Conservation (phyloP, 2,329 filamentous ascomycete genomes). For the Westerdykella ornata region DNA sequence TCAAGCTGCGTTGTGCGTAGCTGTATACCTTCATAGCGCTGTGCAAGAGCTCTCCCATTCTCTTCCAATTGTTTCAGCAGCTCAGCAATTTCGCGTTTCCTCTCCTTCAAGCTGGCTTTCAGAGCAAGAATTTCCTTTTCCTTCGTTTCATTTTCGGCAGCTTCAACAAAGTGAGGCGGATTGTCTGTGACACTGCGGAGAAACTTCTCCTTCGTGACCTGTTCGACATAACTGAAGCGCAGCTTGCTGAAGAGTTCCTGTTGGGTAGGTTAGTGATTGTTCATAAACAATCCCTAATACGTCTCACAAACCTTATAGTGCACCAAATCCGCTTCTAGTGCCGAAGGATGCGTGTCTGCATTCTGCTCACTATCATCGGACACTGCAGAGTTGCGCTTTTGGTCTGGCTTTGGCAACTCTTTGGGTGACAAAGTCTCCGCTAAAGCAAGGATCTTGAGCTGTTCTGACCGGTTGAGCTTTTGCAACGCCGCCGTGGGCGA, state of each 20-base stretch:
- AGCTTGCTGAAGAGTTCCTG: constrained; percentile 89
- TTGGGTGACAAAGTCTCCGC: constrained; percentile 64
- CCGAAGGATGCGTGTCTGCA: constrained; percentile 59
- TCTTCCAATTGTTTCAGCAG: constrained; percentile 67
- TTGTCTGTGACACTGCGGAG: constrained; percentile 87
- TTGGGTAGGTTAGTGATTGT: constrained; percentile 5
- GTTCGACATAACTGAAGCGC: constrained; percentile 94
- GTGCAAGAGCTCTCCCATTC: constrained; percentile 54
- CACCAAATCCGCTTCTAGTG: constrained; percentile 72
- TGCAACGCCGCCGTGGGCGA: constrained; percentile 36
- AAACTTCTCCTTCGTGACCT: constrained; percentile 98
- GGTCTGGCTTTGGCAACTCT: constrained; percentile 34
- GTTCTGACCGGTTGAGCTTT: constrained; percentile 54
- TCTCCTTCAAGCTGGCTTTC: constrained; percentile 70
- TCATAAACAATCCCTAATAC: not conserved
- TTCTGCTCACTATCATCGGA: constrained; percentile 64
- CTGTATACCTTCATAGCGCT: constrained; percentile 51
- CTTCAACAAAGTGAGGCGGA: constrained; percentile 75
- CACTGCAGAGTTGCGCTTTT: constrained; percentile 47
- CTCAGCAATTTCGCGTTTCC: constrained; percentile 70
- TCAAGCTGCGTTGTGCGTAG: constrained; percentile 48
- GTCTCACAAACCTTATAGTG: constrained; percentile 64
- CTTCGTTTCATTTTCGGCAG: constrained; percentile 61
- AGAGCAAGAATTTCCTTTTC: constrained; percentile 56
- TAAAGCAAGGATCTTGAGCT: constrained; percentile 65